These are phyloP conservation scores for Trypanosoma lewisi DNA, from an alignment of 208 protist species.

Conservation along the genomic window DNA sequence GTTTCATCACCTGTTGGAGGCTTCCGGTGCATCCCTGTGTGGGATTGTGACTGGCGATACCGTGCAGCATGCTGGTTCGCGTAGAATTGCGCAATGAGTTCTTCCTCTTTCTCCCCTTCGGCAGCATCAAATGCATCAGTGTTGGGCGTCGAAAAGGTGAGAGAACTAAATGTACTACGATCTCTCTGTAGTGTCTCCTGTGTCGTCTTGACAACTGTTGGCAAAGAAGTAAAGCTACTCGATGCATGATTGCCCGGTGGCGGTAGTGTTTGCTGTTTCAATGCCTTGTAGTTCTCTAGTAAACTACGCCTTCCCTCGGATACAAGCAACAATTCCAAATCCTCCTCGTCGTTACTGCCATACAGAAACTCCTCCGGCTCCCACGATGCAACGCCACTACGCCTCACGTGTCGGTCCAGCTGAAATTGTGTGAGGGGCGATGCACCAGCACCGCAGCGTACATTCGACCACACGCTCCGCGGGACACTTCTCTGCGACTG, in stretches of 20 bases:
- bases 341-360: not conserved
- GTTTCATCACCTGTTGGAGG: not conserved
- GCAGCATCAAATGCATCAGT: not conserved
- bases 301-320: not conserved
- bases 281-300: not conserved
- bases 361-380: not conserved
- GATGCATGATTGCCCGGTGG: not conserved
- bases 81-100: slow-evolving; percentile 9
- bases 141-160: not conserved
- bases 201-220: not conserved
- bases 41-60: not conserved
- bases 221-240: not conserved
- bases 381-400: not conserved
- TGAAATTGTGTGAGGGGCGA: not conserved
- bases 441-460: not conserved
- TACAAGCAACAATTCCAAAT: not conserved
- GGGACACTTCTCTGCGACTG: not conserved
- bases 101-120: slow-evolving; percentile 8
- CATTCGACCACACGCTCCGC: not conserved
- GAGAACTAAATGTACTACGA: not conserved
- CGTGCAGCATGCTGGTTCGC: slow-evolving; percentile 1
- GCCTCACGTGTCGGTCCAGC: not conserved
- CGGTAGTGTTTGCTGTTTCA: not conserved
- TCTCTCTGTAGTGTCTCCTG: not conserved
- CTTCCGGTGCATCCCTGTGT: not conserved